Evolutionary conservation across 208 protist genomes (phyloP), one percentile per base, ranked within the genome.

Genomic region (Kentomonas sorsogonicus): DNA sequence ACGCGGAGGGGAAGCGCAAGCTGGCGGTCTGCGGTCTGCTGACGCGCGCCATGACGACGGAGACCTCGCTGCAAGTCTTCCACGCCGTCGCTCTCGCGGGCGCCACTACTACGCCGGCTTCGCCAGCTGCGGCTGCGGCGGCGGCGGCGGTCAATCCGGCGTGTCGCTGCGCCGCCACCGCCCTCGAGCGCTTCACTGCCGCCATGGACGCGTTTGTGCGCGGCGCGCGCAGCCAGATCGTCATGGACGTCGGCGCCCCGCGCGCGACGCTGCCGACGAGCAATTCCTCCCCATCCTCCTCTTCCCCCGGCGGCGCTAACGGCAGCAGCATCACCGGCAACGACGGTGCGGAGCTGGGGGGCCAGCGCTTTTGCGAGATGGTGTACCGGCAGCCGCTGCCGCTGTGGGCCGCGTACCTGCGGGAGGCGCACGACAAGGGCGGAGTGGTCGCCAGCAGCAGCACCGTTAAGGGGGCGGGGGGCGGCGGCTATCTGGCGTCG

Each of bases 341-440:
- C 33, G 33, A 36, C 33, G 33, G 33, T 43, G 83, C 76, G 3
- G 83, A 90, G 70, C 60, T 84, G 33, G 61, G 48, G 1, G 79
- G 78, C 25, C 53, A 66, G 33, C 78, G 79, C 10, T 84, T 90
- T 57, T 34, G 60, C 45, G 50, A 62, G 30, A 78, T 84, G 65
- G 69, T 77, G 36, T 72, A 72, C 51, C 76, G 76, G 3, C 66
- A 75, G 27, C 56, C 72, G 11, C 45, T 70, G 23, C 72, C 79
- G 34, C 63, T 63, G 23, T 83, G n/a, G n/a, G n/a, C n/a, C n/a
- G n/a, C n/a, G n/a, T n/a, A n/a, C n/a, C n/a, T n/a, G n/a, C n/a
- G n/a, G n/a, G n/a, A n/a, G n/a, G n/a, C n/a, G n/a, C n/a, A n/a
- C n/a, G n/a, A n/a, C n/a, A n/a, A n/a, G n/a, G n/a, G 68, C 52